Base-by-base conservation (phyloP, 345 rosid species). In the Laguncularia racemosa region DNA sequence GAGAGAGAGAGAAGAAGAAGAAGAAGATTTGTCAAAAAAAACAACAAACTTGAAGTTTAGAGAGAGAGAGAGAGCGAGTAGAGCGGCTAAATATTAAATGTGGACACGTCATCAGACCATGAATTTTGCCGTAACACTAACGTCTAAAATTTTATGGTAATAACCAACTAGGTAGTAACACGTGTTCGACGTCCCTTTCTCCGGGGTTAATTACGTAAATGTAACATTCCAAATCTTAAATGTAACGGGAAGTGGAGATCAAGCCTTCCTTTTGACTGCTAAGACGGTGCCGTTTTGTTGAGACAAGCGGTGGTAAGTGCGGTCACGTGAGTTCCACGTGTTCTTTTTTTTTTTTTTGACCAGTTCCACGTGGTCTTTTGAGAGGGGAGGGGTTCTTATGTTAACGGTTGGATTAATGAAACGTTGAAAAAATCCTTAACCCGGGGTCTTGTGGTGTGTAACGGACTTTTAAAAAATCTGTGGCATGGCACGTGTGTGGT, bases 61-160 rank as follows among this genome's bases (percentile, higher is more conserved):
- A 44, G 71, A 48, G 56, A n/a, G 60, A 56, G 48, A 57, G 16
- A 16, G 61, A 21, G 28, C 66, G 67, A 48, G 53, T 50, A 11
- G 63, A 66, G 62, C 55, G 59, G 53, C 59, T 46, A 62, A 64
- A 61, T 61, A 65, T 59, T 64, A 61, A 55, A 54, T 43, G 21
- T 16, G 54, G 56, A 70, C 66, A 68, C 62, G 76, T 70, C 76
- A 69, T 62, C 57, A 10, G 40, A 51, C n/a, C 63, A 48, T 57
- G 48, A 66, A 71, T 56, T 65, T 69, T 70, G 84, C 81, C 92
- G 89, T 79, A 71, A 73, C 77, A 73, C 75, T 56, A 64, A 81
- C 83, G 81, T 71, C 71, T 53, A 40, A 57, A 62, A 45, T 63
- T 20, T 46, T 26, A 56, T 28, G 46, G 38, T 6, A 49, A 3